These are phyloP conservation scores for Lyophyllum semitale DNA, from an alignment of 768 basidiomycete species.

Conservation along the genomic window DNA sequence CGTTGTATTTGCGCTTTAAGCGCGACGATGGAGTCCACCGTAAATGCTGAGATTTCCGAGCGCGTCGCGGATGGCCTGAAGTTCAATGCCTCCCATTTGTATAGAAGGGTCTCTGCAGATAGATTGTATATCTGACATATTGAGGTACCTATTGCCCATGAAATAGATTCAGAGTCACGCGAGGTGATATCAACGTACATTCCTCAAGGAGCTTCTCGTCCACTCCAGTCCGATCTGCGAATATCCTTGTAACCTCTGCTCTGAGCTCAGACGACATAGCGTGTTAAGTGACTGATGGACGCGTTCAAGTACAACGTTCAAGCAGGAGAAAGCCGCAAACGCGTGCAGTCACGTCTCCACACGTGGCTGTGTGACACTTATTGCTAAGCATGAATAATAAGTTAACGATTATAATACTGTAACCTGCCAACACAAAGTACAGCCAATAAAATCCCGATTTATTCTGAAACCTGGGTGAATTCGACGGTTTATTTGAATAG, in stretches of 20 bases:
- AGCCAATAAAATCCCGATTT: constrained; percentile 1
- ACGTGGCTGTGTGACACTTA: not conserved
- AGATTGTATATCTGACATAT: constrained; percentile 67
- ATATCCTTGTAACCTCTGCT: constrained; percentile 27
- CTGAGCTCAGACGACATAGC: constrained; percentile 21
- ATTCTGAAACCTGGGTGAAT: constrained; percentile 19
- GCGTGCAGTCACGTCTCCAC: constrained; percentile 8
- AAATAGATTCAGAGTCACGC: not conserved
- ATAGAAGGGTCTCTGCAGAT: constrained; percentile 53
- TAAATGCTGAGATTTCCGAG: constrained; percentile 39
- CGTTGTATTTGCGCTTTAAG: constrained; percentile 54
- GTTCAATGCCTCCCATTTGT: constrained; percentile 68
- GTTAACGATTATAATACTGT: not conserved
- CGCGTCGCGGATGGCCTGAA: constrained; percentile 34
- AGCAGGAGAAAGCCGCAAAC: not conserved
- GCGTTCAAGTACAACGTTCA: not conserved
- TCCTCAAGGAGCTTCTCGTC: constrained; percentile 51
- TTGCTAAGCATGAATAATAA: constrained; percentile 3
- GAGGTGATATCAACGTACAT: constrained; percentile 38
- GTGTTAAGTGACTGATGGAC: not conserved
- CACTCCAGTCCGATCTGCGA: constrained; percentile 24
- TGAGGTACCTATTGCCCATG: constrained; percentile 49
- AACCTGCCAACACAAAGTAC: too few species aligned
- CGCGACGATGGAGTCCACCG: constrained; percentile 49
- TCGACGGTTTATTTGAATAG: not conserved